Evolutionary conservation across 768 basidiomycete species (phyloP), one percentile per base, ranked within the genome.

Genomic region (Amyloporia xantha): DNA sequence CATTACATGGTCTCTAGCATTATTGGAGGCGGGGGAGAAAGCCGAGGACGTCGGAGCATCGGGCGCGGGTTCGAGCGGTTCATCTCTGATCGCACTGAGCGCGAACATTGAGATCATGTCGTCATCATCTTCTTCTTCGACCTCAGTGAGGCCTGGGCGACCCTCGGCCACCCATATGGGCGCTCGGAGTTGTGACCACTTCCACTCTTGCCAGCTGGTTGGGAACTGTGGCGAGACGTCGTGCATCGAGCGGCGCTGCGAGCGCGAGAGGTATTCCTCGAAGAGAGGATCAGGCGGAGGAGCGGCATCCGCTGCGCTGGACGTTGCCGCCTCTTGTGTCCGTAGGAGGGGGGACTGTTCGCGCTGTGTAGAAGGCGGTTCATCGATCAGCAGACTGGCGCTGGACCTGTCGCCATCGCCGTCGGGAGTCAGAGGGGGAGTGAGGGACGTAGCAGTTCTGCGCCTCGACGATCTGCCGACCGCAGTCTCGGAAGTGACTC

Each of bases 121-220:
- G 30, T 33, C 30, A 33, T 33, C 30, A 7, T 33, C 30, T 7
- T 33, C 30, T 15, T 7, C 15, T 7, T 33, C 30, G 9, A 15
- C 30, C 7, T 33, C 30, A 15, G 15, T 15, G 30, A 15, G 15
- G 30, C 30, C 30, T 15, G 30, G 30, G 30, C 30, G 30, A 15
- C 9, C 15, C 44, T 38, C 26, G 21, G 26, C 10, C n/a, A n/a
- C 24, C 51, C 47, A 72, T 24, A 58, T 66, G 41, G 71, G 66
- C 15, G 58, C 44, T 49, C 64, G 65, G 26, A 74, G 62, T 38
- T 69, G 71, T 37, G 70, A 65, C 74, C 74, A 75, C 47, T 61
- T 68, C 74, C 75, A 76, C 42, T 64, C 59, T 27, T 66, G 61
- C 69, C 73, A 72, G 48, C 61, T 30, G 20, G 26, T 26, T 19